Conservation (phyloP, 495 filamentous ascomycete species). For the Penicillium robsamsonii region DNA sequence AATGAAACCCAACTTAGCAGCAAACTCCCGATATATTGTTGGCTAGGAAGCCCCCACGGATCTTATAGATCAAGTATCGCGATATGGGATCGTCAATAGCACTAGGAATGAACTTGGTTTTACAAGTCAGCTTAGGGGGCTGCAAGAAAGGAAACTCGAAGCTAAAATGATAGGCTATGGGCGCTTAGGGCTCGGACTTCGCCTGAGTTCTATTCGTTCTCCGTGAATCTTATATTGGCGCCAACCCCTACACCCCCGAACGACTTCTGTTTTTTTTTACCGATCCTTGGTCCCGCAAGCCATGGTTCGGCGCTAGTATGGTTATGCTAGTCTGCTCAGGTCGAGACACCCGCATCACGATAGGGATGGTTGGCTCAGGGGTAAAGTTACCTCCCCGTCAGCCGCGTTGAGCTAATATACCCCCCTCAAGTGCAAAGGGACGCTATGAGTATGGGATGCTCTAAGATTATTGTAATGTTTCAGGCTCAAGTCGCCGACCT, state of each 20-base stretch:
- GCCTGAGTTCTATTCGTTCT: not conserved
- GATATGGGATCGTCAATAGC: not conserved
- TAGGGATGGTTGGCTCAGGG: slow-evolving; percentile 2
- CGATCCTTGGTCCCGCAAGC: not conserved
- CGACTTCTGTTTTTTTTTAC: not conserved
- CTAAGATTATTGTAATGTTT: not conserved
- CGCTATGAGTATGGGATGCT: not conserved
- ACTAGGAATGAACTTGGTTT: not conserved
- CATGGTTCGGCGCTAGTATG: not conserved
- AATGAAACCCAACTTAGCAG: slow-evolving; percentile 3
- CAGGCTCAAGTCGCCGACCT: not conserved
- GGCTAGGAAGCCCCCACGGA: slow-evolving; percentile 5
- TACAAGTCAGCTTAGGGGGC: not conserved
- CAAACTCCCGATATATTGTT: slow-evolving; percentile 2
- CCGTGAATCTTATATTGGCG: slow-evolving; percentile 8
- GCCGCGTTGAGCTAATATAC: not conserved
- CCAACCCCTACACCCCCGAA: not conserved
- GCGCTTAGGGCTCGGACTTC: slow-evolving; percentile 2
- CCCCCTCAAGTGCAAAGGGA: not conserved
- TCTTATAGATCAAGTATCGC: not conserved
- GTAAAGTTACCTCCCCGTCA: not conserved
- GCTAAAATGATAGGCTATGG: slow-evolving; percentile 5
- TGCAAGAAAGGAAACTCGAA: not conserved
- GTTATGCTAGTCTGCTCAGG: not conserved
- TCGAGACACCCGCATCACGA: not conserved